Evolutionary conservation across 345 rosid genomes (phyloP), one percentile per base, ranked within the genome.

Genomic region (Eucalyptus erythrocorys): DNA sequence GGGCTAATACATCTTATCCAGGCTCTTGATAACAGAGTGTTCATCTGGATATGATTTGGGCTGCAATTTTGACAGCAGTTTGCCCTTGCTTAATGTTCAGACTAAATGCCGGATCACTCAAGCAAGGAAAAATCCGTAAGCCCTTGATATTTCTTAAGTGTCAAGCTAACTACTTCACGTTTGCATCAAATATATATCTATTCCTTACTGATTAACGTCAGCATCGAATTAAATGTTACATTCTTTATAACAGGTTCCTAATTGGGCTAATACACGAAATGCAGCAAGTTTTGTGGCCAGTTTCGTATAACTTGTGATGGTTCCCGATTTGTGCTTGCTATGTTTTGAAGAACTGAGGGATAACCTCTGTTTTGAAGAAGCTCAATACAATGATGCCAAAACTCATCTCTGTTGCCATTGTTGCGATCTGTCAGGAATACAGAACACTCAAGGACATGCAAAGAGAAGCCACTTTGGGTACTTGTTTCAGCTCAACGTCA

Each of bases 51-150:
- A 87, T 7, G 48, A 21, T 71, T 48, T 88, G 64, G 51, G 87
- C 86, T 92, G 95, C 94, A 45, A 88, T 92, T 47, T 50, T 89
- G 87, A 93, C 95, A 88, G 87, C 91, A 85, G 40, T 91, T 89
- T 86, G 87, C 27, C 94, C 95, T 59, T 93, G 94, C 87, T 61
- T 92, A 64, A 92, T 91, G 45, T 91, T 90, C 59, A 89, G 93
- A 51, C 93, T 89, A 50, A 92, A 92, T 90, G 87, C 93, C 6
- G 94, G 92, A 90, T 92, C 89, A 3, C 9, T 92, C 68, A 93
- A 91, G 85, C 91, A 91, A 88, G 93, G 93, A 66, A 92, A 92
- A 40, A 88, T 87, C 64, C 84, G 90, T 92, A 90, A 82, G 91
- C 91, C 68, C n/a, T 49, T 5, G 17, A 13, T 61, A 15, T 30